Evolutionary conservation across 1,284 basidiomycete genomes (phyloP), one percentile per base, ranked within the genome.

Genomic region (Rhodotorula sp.): DNA sequence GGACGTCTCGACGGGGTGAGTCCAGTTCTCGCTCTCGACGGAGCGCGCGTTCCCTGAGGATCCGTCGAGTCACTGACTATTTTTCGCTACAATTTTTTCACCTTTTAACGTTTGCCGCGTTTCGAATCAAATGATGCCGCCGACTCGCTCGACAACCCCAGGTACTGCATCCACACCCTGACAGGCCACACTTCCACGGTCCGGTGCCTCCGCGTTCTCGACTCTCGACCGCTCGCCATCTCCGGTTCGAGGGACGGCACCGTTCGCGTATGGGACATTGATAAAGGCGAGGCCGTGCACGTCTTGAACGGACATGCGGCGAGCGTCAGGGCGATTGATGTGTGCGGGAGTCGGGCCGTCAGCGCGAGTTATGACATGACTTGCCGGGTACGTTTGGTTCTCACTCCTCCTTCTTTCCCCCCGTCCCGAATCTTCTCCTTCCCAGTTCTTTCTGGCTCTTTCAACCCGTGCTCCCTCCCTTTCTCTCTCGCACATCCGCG

Each of bases 261-360:
- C 2, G 80, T 98, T 64, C 86, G 93, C 1, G 92, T 97, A 1
- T 99, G 95, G 95, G 91, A 99, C 80, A 86, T 99, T 62, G 89
- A 91, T 79, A 85, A 84, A 14, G 95, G 95, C 1, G 81, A 83
- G 47, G 82, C 87, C 62, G 79, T 94, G 43, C 87, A 90, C 58
- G 84, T 89, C 21, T 84, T 98, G 28, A 82, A 84, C 31, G 95
- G 95, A 0, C 95, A 99, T 80, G 84, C 85, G 54, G 85, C 88
- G 67, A 92, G 90, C 76, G 94, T 98, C 26, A 84, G 95, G 60
- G 94, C 92, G 79, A 83, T 98, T 57, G 95, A 97, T 80, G 89
- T 93, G 14, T 89, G 87, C 70, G 93, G 91, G 49, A 89, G 88
- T 76, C 84, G 83, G 74, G 89, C 89, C 23, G 92, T 92, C 48